A percentile compares a stretch with the other conserved stretches of the same genome.
These are phyloP conservation scores for Hypoxylon sp. DNA, from an alignment of 2,329 filamentous ascomycete genomes.

Conservation along the genomic window DNA sequence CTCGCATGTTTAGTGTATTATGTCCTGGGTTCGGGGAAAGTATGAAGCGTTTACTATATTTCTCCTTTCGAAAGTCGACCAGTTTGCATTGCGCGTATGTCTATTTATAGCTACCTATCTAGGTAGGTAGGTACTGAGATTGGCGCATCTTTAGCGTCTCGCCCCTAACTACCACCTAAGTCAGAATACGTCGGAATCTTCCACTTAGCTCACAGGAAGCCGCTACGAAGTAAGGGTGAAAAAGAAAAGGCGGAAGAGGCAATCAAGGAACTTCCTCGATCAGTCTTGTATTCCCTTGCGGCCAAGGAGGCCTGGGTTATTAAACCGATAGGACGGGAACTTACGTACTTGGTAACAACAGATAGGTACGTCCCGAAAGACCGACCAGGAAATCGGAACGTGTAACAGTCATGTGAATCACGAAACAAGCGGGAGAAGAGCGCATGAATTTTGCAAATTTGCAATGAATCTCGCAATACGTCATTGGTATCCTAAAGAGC, in stretches of 20 bases:
- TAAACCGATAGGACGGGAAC: background rate
- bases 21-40: background rate
- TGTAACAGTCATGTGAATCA: slow-evolving; percentile 11
- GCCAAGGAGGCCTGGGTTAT: background rate
- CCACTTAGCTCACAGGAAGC: slow-evolving; percentile 3
- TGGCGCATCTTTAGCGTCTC: background rate
- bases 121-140: background rate
- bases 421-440: slow-evolving; percentile 9
- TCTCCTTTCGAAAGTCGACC: background rate
- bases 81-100: background rate
- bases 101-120: background rate
- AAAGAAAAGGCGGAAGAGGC: background rate
- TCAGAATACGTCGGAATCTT: background rate
- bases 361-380: background rate
- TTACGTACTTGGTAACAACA: slow-evolving; percentile 2
- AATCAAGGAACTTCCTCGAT: background rate
- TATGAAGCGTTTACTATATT: background rate
- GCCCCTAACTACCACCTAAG: background rate
- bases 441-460: background rate
- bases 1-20: background rate
- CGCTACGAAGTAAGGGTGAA: slow-evolving; percentile 2
- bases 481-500: slow-evolving; percentile 1
- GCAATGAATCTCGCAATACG: slow-evolving; percentile 15
- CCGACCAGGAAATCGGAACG: slow-evolving; percentile 21
- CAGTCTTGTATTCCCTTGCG: background rate